A percentile compares a stretch with the other conserved stretches of the same genome.
phyloP scores from a whole-genome alignment of 768 basidiomycete species.

The Mycena galopus region DNA sequence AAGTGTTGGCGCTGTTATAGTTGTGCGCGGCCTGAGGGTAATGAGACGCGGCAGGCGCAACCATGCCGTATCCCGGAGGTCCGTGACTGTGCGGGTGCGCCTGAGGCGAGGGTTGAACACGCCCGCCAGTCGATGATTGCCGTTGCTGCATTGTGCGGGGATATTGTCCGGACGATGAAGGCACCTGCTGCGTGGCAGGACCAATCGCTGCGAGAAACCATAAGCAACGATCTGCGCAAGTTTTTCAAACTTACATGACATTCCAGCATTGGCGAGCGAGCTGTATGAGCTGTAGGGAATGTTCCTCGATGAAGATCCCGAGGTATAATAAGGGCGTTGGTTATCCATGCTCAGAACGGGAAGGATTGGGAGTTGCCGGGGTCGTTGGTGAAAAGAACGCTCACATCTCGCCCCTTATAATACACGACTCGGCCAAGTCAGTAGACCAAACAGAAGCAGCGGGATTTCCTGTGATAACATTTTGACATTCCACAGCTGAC shows the following conservation, averaged over 20 bases:
- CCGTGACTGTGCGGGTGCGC: not conserved
- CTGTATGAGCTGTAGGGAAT: constrained; percentile 16
- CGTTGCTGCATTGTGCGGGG: not conserved
- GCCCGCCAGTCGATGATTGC: not conserved
- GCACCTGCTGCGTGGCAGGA: not conserved
- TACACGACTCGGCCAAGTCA: not conserved
- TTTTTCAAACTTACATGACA: constrained; percentile 5
- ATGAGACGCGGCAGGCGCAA: not conserved
- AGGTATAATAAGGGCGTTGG: not conserved
- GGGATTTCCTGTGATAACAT: not conserved
- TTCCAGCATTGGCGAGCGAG: constrained; percentile 16
- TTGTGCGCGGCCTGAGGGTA: not conserved
- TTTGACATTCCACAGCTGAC: constrained; percentile 18
- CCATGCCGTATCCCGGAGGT: not conserved
- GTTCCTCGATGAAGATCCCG: not conserved
- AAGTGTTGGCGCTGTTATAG: not conserved
- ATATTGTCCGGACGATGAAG: not conserved
- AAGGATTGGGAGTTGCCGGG: not conserved
- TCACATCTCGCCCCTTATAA: not conserved
- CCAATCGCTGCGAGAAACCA: not conserved
- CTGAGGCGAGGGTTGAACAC: not conserved
- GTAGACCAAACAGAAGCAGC: not conserved
- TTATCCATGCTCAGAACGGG: constrained; percentile 4
- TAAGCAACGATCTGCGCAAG: not conserved
- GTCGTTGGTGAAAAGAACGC: not conserved